Base-by-base conservation (phyloP, 2,329 filamentous ascomycete genomes). In the Zasmidium angulare region DNA sequence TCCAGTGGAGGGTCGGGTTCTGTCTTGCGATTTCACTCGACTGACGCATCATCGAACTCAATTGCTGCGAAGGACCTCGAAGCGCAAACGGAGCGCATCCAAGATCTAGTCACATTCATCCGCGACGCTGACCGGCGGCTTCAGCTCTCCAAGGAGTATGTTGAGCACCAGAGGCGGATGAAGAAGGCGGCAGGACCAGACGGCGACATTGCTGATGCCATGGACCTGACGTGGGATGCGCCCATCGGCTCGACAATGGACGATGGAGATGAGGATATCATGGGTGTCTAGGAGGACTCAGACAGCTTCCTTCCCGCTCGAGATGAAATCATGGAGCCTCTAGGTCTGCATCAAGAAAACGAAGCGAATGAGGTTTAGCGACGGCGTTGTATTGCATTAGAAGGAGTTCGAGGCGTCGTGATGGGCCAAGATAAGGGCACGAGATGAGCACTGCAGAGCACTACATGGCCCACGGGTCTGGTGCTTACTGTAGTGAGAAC, bases 81-180 rank as follows among this genome's bases (percentile, higher is more conserved):
- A 47, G 71, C 73, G 46, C 83, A 84, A 68, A 81, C 79, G 29
- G 65, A 73, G 47, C 79, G 80, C 24, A 81, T 86, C 1, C 77
- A 81, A 53, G 66, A 69, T 9, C 76, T 88, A 4, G 77, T 81
- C 20, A 74, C 77, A 21, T 79, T 81, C 64, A 76, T 86, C 48
- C 78, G 79, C 63, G 79, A 82, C 59, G 81, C 79, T 17, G 84
- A 86, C 62, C 77, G 80, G 55, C 81, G 80, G 19, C 69, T 88
- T 52, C 82, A 81, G 46, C 70, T 88, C 46, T 83, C 78, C 56
- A 83, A 81, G 66, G 85, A 88, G 68, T 85, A 84, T 65, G 75
- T 86, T 29, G 82, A 85, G 47, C 77, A 77, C 53, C 60, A 81
- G 53, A 81, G 79, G 67, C 78, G 80, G 55, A 80, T 76, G 66